Evolutionary conservation across 2,329 filamentous ascomycete species (phyloP), one percentile per base, ranked within the genome.

Genomic region (Myrmaecium sp.): DNA sequence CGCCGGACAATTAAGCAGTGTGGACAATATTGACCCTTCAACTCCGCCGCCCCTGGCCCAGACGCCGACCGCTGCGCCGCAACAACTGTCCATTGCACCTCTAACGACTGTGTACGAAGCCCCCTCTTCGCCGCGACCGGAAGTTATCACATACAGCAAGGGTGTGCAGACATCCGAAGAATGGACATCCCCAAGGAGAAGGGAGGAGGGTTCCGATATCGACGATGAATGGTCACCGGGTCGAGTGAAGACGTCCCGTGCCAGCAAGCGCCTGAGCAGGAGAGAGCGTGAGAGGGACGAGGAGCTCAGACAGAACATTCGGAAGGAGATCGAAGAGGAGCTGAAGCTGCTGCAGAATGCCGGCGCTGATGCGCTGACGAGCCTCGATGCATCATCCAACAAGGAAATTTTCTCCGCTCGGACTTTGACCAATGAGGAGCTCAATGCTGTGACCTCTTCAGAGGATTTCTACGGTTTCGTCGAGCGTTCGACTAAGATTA

Each of bases 101-200:
- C 62, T 82, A 28, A 71, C 74, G 11, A 83, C 80, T 17, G 68
- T 89, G 33, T 83, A 77, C 53, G 84, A 93, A 51, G 78, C 72
- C 36, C 71, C 77, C 2, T 76, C 79, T 1, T 75, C 73, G 12
- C 72, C 76, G 17, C 69, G 62, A 27, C 57, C 58, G 36, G 89
- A 98, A 52, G 64, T 92, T 32, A 83, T 92, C 45, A 92, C 83
- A 28, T 98, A 98, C 62, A 95, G 80, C 63, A 95, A 94, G 58
- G 84, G 74, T 30, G 83, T 95, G 13, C 91, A 98, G 53, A 94
- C 89, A 10, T 71, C 76, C 13, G 77, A 82, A 42, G 71, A 75
- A 35, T 79, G 79, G 70, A 60, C 63, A 11, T 54, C 55, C 5
- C 58, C 62, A 4, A 57, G 61, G 30, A 57, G 65, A 15, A 57